Percentiles rank a stretch among this genome's conserved stretches.
Evolutionary conservation across 768 basidiomycete species (phyloP).

Genomic region (Pleurotus platypus): DNA sequence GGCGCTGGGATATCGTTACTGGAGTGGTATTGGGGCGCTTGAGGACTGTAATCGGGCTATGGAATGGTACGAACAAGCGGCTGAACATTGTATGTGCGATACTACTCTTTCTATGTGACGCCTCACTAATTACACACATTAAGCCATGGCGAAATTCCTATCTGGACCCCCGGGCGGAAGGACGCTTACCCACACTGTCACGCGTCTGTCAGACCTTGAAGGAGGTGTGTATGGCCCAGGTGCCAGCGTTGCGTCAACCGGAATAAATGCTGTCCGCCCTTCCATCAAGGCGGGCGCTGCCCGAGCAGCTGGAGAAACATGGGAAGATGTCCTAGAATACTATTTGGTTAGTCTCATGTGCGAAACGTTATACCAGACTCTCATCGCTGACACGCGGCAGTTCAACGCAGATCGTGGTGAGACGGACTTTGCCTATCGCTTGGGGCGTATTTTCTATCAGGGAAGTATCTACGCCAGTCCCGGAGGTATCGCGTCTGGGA

Average conservation of each 20-base stretch:
- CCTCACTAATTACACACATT: background rate
- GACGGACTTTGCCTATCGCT: constrained; percentile 81
- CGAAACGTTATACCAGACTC: background rate
- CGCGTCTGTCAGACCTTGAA: constrained; percentile 81
- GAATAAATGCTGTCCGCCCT: constrained; percentile 63
- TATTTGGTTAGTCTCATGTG: constrained; percentile 59
- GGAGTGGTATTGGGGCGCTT: constrained; percentile 90
- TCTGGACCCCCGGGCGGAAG: constrained; percentile 90
- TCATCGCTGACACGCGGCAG: constrained; percentile 32
- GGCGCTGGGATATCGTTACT: constrained; percentile 91
- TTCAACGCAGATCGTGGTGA: constrained; percentile 96
- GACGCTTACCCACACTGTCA: constrained; percentile 77
- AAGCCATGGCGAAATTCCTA: constrained; percentile 77
- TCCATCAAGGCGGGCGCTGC: constrained; percentile 83
- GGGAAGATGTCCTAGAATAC: constrained; percentile 91
- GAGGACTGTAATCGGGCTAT: constrained; percentile 84
- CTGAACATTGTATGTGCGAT: constrained; percentile 66
- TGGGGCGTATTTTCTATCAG: constrained; percentile 96
- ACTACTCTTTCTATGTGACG: background rate
- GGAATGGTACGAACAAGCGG: constrained; percentile 87
- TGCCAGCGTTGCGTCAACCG: constrained; percentile 90
- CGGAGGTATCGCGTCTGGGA: constrained; percentile 83
- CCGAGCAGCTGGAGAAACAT: constrained; percentile 86
- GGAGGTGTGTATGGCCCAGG: constrained; percentile 96
- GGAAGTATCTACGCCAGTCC: constrained; percentile 82